phyloP scores from a whole-genome alignment of 1,284 basidiomycete species.

The Exobasidium cylindrosporum region DNA sequence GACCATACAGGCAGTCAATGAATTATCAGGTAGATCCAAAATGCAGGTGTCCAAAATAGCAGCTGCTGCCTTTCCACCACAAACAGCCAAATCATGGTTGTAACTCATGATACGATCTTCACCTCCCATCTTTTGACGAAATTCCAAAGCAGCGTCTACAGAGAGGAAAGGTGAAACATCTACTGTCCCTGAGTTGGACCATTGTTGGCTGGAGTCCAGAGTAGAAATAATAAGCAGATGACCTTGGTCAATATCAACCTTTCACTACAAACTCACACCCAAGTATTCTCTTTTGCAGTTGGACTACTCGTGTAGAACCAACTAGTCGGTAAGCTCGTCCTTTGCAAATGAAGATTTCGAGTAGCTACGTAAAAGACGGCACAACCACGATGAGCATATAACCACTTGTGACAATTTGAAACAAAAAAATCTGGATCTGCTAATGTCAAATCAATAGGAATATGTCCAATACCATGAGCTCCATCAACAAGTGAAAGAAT shows the following conservation, averaged over 20 bases:
- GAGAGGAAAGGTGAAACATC: conserved; percentile 28
- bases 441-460: conserved; percentile 45
- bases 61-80: conserved; percentile 68
- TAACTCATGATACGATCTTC: conserved; percentile 75
- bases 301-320: conserved; percentile 61
- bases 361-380: conserved; percentile 75
- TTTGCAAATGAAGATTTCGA: conserved; percentile 74
- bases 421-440: conserved; percentile 53
- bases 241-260: conserved; percentile 14
- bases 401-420: conserved; percentile 77
- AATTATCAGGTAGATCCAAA: conserved; percentile 57
- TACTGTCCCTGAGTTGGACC: conserved; percentile 29
- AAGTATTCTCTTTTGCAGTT: conserved; percentile 13
- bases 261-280: not conserved
- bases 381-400: conserved; percentile 69
- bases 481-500: conserved; percentile 64
- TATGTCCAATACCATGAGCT: conserved; percentile 73
- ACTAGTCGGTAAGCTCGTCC: conserved; percentile 72
- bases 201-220: conserved; percentile 25
- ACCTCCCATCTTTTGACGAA: conserved; percentile 76
- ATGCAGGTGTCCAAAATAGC: conserved; percentile 67
- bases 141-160: conserved; percentile 65
- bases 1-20: conserved; percentile 30
- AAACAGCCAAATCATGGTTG: conserved; percentile 69
- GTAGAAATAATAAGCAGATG: conserved; percentile 19